Conservation (phyloP, 495 filamentous ascomycete genomes). For the Pyronema domesticum region DNA sequence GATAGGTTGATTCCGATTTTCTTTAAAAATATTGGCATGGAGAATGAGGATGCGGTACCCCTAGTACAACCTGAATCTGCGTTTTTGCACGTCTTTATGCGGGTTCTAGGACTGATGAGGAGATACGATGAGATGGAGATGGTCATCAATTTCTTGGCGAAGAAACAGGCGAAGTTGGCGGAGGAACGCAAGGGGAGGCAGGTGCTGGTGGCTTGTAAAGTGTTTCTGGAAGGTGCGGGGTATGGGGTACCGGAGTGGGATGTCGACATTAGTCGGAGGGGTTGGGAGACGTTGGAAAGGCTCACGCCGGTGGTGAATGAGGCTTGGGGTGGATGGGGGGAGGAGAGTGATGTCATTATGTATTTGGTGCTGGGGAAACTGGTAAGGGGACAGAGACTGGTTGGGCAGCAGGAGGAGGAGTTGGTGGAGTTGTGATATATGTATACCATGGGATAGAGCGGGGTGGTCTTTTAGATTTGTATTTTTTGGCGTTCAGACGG, state of each 20-base stretch:
- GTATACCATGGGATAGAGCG: too few relatives aligned
- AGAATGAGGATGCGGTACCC: neutral
- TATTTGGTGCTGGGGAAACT: neutral
- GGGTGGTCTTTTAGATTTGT: too few relatives aligned
- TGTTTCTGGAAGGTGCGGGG: conserved; percentile 9
- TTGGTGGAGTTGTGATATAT: neutral
- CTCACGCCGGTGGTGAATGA: neutral
- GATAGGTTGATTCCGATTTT: conserved; percentile 8
- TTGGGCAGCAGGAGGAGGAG: neutral
- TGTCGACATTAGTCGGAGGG: neutral
- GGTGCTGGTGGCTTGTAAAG: conserved; percentile 11
- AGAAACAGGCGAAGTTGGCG: neutral
- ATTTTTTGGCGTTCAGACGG: too few relatives aligned
- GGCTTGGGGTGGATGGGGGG: conserved; percentile 3
- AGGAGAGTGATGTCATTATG: neutral
- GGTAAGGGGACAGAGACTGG: conserved; percentile 1
- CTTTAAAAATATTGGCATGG: neutral
- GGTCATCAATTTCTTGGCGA: conserved; percentile 3
- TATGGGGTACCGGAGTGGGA: neutral
- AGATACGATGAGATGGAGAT: neutral
- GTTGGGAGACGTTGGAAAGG: conserved; percentile 5
- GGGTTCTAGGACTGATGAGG: conserved; percentile 10
- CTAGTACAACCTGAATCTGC: conserved; percentile 1
- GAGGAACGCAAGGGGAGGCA: conserved; percentile 5
- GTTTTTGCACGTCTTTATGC: conserved; percentile 13